Percentiles rank a stretch among this genome's conserved stretches.
These are phyloP conservation scores for Ustilago esculenta DNA, from an alignment of 1,284 basidiomycete species.

Conservation along the genomic window DNA sequence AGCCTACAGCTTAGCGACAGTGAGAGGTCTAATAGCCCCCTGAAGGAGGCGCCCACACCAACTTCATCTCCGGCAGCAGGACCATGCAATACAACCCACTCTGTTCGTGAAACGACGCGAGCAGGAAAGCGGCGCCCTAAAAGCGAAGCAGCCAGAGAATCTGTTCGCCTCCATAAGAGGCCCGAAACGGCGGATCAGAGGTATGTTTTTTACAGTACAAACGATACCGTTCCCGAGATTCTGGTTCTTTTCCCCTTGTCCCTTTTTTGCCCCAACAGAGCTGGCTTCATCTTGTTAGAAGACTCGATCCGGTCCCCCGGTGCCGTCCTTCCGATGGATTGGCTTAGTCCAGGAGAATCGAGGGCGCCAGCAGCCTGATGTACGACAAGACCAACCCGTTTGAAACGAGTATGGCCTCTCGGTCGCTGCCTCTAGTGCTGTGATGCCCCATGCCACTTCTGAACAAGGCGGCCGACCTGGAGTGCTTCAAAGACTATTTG, in stretches of 20 bases:
- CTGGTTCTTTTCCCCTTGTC: background rate
- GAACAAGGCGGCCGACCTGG: background rate
- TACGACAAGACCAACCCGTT: background rate
- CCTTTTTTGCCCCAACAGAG: background rate
- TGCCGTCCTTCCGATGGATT: background rate
- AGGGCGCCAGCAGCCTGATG: background rate
- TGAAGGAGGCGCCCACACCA: conserved; percentile 10
- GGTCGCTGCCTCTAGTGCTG: background rate
- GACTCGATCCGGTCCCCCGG: conserved; percentile 2
- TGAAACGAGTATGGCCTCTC: background rate
- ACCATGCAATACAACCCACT: conserved; percentile 7
- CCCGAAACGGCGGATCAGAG: conserved; percentile 13
- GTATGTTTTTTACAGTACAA: conserved; percentile 21
- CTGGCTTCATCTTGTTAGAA: conserved; percentile 5
- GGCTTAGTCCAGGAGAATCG: background rate
- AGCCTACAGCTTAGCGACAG: conserved; percentile 3
- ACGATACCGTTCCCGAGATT: background rate
- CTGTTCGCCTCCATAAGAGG: conserved; percentile 6
- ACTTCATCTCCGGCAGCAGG: conserved; percentile 16
- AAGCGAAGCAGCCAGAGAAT: background rate
- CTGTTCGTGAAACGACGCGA: background rate
- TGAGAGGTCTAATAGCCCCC: conserved; percentile 8
- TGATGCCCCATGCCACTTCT: background rate
- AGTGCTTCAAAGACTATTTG: conserved; percentile 1
- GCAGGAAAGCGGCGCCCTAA: background rate